Base-by-base conservation (phyloP, 164 flowering plant genomes). In the Taxillus chinensis region DNA sequence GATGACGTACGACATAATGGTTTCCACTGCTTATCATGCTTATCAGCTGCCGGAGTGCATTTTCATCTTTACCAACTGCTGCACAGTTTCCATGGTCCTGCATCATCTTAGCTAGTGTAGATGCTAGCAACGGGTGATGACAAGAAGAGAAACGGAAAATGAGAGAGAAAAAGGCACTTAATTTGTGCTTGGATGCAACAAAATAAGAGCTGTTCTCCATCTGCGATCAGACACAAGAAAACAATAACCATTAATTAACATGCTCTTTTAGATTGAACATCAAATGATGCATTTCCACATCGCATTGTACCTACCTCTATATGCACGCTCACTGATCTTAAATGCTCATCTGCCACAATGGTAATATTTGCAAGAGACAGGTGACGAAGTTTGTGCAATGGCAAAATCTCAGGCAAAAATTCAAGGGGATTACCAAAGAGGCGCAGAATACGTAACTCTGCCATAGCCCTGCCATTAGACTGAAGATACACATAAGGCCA, bases 21-120 rank as follows among this genome's bases (percentile, higher is more conserved):
- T 93, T 71, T 41, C 87, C 99, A 78, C 95, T 95, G 75, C 93
- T 95, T 62, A 95, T 91, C 99, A 95, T 95, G 68, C 97, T 95
- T 65, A 95, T 95, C 61, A 95, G 96, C 82, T 95, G 99, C 67
- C 93, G 82, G 55, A 95, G 81, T 37, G 99, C 99, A 80, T 95
- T 95, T 77, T 91, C 95, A 79, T 95, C 99, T 84, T 91, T 95
- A 45, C 97, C 89, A 65, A 95, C 86, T 75, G 82, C 82, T 43
- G 67, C 76, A 45, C 96, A 82, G 67, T 95, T 89, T 54, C 78
- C 93, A 61, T 81, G 78, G 69, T 95, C 99, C 78, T 87, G 93
- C 93, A 91, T 85, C 67, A 91, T 89, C 82, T 95, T 95, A 43
- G 93, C 91, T 67, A 95, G 74, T 42, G 97, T 96, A 75, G 97